Evolutionary conservation across 345 rosid genomes (phyloP).

Genomic region (Eucalyptus regnans): DNA sequence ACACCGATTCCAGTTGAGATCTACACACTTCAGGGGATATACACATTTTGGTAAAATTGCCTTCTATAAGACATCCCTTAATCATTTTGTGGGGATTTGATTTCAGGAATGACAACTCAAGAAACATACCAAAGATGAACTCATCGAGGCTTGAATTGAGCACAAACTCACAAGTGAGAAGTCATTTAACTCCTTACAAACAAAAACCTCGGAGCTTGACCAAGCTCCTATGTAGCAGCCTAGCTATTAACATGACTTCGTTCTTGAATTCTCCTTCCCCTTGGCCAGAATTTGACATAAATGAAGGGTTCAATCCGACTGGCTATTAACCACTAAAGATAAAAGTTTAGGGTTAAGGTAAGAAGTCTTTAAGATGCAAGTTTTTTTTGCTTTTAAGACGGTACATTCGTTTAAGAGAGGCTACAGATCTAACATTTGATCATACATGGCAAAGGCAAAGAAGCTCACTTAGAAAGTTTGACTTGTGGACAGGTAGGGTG

Average conservation of each 20-base stretch:
- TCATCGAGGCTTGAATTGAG: constrained; percentile 25
- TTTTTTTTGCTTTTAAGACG: neutral
- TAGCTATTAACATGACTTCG: constrained; percentile 20
- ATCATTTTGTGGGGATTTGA: neutral
- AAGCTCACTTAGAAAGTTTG: neutral
- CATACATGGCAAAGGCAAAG: neutral
- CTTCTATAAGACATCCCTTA: neutral
- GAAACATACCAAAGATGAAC: constrained; percentile 20
- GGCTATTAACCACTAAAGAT: neutral
- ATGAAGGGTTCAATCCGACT: neutral
- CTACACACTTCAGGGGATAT: neutral
- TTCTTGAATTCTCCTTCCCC: constrained; percentile 27
- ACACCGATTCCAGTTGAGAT: constrained; percentile 7
- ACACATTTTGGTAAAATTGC: neutral
- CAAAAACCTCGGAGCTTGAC: constrained; percentile 27
- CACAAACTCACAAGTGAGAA: constrained; percentile 26
- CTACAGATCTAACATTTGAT: neutral
- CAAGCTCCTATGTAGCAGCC: constrained; percentile 25
- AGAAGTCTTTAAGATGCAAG: neutral
- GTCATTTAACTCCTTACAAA: constrained; percentile 16
- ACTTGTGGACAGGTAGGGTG: rapidly evolving
- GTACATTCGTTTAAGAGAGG: neutral
- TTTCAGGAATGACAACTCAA: neutral
- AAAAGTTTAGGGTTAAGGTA: neutral
- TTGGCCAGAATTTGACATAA: constrained; percentile 8